Conservation (phyloP, 805 yeast species). For the Sugiyamaella lignohabitans region DNA sequence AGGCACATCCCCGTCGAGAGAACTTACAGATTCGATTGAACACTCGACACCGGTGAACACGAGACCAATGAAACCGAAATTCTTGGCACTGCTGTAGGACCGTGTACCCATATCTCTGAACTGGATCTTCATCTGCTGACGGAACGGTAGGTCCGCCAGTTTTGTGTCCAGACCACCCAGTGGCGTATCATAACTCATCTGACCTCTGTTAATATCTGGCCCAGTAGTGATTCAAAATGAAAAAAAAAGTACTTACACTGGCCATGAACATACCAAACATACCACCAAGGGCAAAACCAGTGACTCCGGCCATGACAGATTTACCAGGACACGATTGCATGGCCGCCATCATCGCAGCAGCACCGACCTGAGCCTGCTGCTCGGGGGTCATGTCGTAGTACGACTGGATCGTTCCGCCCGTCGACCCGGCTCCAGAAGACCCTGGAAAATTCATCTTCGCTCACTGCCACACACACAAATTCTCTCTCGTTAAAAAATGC, state of each 20-base stretch:
- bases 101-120: constrained; percentile 87
- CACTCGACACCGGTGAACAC: constrained; percentile 92
- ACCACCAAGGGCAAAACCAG: constrained; percentile 93
- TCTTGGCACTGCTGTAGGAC: constrained; percentile 84
- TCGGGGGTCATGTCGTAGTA: constrained; percentile 74
- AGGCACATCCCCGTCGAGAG: neutral
- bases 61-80: constrained; percentile 88
- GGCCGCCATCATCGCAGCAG: constrained; percentile 69
- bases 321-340: constrained; percentile 96
- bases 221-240: neutral
- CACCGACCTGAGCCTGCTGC: constrained; percentile 90
- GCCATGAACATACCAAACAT: constrained; percentile 90
- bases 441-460: neutral
- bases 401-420: constrained; percentile 23
- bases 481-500: too few relatives aligned
- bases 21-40: constrained; percentile 55
- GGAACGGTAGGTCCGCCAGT: constrained; percentile 79
- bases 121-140: constrained; percentile 87
- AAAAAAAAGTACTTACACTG: constrained; percentile 21
- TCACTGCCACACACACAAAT: too few relatives aligned
- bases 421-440: neutral
- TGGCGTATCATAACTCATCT: constrained; percentile 78
- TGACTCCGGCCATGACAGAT: constrained; percentile 82
- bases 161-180: constrained; percentile 49
- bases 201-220: constrained; percentile 3